A percentile compares a stretch with the other conserved stretches of the same genome.
Conservation (phyloP, 768 basidiomycete genomes). For the Macrolepiota albuminosa region DNA sequence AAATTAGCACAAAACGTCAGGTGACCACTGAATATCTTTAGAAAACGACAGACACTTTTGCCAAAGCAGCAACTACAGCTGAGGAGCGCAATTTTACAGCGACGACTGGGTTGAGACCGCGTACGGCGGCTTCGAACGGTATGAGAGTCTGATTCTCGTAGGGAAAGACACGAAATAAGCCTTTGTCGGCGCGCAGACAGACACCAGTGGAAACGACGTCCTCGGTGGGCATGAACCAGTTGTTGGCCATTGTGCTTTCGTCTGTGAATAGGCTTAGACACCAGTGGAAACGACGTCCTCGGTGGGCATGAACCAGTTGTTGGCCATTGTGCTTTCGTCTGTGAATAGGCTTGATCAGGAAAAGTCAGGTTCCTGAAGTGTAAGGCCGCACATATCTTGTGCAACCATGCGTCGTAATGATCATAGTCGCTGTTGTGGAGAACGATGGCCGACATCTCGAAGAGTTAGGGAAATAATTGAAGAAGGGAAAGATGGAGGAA, state of each 20-base stretch:
- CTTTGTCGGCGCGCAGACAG: slow-evolving; percentile 57
- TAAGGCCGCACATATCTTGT: slow-evolving; percentile 58
- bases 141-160: slow-evolving; percentile 72
- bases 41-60: slow-evolving; percentile 49
- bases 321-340: slow-evolving; percentile 55
- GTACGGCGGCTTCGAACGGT: slow-evolving; percentile 76
- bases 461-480: not conserved
- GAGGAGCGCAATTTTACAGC: slow-evolving; percentile 76
- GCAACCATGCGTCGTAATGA: slow-evolving; percentile 72
- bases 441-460: slow-evolving; percentile 28
- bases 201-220: slow-evolving; percentile 72
- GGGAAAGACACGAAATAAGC: slow-evolving; percentile 78
- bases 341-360: slow-evolving; percentile 18
- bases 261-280: slow-evolving; percentile 45
- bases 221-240: slow-evolving; percentile 78
- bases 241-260: slow-evolving; percentile 55
- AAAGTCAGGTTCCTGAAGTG: not conserved
- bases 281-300: slow-evolving; percentile 69
- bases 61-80: slow-evolving; percentile 70
- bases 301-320: slow-evolving; percentile 80
- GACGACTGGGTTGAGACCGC: slow-evolving; percentile 75
- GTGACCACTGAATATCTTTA: not conserved
- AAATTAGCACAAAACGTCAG: not conserved
- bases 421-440: slow-evolving; percentile 67
- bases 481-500: not conserved